phyloP scores from a whole-genome alignment of 352 stramenopile genomes.

The Phytophthora parvispora region DNA sequence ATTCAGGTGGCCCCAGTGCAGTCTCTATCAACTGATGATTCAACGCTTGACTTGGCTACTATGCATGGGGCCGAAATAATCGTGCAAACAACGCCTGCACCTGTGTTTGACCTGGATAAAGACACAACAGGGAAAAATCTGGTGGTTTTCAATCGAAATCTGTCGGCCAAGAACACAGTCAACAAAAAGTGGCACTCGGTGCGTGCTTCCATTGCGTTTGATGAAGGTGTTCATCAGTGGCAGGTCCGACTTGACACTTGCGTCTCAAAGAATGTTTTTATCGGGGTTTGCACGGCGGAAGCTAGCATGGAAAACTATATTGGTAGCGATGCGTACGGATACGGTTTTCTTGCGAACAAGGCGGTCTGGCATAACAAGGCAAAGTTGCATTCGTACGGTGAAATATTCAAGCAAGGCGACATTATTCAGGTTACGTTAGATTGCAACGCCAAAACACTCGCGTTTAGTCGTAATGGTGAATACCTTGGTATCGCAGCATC shows the following conservation, averaged over 20 bases:
- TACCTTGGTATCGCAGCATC: constrained; percentile 87
- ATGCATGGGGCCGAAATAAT: constrained; percentile 20
- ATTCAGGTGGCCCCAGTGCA: constrained; percentile 38
- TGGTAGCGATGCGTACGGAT: constrained; percentile 89
- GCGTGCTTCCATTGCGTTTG: constrained; percentile 72
- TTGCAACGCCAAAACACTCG: constrained; percentile 81
- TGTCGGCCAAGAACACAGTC: constrained; percentile 85
- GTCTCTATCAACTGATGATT: neutral
- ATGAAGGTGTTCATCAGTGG: constrained; percentile 88
- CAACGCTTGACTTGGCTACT: neutral
- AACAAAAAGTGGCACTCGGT: constrained; percentile 95
- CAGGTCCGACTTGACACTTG: constrained; percentile 90
- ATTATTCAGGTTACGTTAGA: constrained; percentile 88
- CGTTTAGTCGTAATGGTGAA: constrained; percentile 90
- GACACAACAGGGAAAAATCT: constrained; percentile 82
- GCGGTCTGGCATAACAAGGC: constrained; percentile 94
- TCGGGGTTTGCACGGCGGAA: constrained; percentile 81
- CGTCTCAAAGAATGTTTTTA: constrained; percentile 95
- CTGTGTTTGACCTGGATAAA: constrained; percentile 79
- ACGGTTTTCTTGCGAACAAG: constrained; percentile 93
- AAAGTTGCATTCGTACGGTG: constrained; percentile 90
- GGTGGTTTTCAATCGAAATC: constrained; percentile 71
- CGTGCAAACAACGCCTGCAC: constrained; percentile 66
- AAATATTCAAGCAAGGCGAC: constrained; percentile 94
- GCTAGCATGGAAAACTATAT: constrained; percentile 92